Conservation (phyloP, 768 basidiomycete genomes). For the Solioccasus polychromus region DNA sequence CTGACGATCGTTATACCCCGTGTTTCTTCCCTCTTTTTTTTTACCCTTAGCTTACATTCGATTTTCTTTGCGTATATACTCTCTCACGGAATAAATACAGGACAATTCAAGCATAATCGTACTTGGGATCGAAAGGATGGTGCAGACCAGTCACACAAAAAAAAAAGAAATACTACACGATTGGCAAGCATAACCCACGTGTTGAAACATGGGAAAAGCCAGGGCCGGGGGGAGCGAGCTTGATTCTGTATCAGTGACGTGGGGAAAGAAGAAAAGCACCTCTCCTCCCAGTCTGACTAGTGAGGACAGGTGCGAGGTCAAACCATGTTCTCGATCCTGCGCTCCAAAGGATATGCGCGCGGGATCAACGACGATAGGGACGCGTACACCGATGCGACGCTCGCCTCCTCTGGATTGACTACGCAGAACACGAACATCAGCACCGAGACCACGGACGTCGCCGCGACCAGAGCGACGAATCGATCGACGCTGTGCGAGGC, state of each 20-base stretch:
- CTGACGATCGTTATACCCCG: slow-evolving; percentile 23
- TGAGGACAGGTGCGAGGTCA: slow-evolving; percentile 12
- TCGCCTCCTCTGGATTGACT: slow-evolving; percentile 14
- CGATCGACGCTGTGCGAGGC: slow-evolving; percentile 10
- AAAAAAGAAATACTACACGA: too few relatives aligned
- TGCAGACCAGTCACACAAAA: too few relatives aligned
- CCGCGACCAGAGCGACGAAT: slow-evolving; percentile 12
- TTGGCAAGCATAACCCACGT: too few relatives aligned
- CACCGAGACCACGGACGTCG: slow-evolving; percentile 5
- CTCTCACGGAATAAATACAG: too few relatives aligned
- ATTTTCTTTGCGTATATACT: slow-evolving; percentile 26
- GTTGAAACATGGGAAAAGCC: too few relatives aligned
- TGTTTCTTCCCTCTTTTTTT: neutral
- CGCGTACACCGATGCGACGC: neutral
- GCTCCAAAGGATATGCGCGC: slow-evolving; percentile 1
- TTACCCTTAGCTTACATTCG: neutral
- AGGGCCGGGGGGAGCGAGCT: too few relatives aligned
- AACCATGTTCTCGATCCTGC: slow-evolving; percentile 4
- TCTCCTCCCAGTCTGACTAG: slow-evolving; percentile 10
- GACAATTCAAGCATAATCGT: too few relatives aligned
- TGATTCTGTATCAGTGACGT: neutral
- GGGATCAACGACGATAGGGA: slow-evolving; percentile 6
- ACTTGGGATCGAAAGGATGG: too few relatives aligned
- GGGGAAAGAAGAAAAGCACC: too few relatives aligned
- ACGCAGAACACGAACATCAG: slow-evolving; percentile 11